Conservation (phyloP, 129 eudicot species). For the Ambrosia artemisiifolia region DNA sequence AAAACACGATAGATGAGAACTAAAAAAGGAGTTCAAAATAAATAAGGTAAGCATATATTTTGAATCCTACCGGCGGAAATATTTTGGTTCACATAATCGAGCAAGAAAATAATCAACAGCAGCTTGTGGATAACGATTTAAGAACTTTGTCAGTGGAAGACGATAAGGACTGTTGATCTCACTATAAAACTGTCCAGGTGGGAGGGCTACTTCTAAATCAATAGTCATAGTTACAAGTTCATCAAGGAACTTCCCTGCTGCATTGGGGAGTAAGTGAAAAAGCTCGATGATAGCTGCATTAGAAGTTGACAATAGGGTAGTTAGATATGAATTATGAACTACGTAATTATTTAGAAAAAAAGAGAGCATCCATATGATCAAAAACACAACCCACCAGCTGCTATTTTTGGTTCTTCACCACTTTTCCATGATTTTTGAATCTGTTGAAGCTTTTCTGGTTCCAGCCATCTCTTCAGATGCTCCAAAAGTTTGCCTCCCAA, state of each 20-base stretch:
- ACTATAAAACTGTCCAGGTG: constrained; percentile 93
- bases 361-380: background rate
- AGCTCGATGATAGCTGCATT: constrained; percentile 98
- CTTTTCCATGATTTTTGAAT: constrained; percentile 92
- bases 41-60: background rate
- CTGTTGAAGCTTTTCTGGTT: constrained; percentile 97
- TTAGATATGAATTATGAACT: background rate
- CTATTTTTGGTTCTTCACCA: constrained; percentile 98
- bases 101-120: constrained; percentile 98
- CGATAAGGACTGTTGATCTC: constrained; percentile 99
- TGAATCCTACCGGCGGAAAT: constrained; percentile 70
- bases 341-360: background rate
- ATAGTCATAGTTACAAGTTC: constrained; percentile 94
- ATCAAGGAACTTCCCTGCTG: constrained; percentile 98
- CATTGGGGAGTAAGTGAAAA: constrained; percentile 92
- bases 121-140: constrained; percentile 83
- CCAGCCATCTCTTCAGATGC: constrained; percentile 94
- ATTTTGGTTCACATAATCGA: constrained; percentile 83
- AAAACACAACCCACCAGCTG: constrained; percentile 69
- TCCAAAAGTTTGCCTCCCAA: constrained; percentile 92
- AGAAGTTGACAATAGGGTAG: background rate
- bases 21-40: background rate
- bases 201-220: constrained; percentile 90
- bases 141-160: constrained; percentile 86
- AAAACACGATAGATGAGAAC: constrained; percentile 7